Evolutionary conservation across 108 stramenopile species (phyloP).

Genomic region (Ochromonas danica): DNA sequence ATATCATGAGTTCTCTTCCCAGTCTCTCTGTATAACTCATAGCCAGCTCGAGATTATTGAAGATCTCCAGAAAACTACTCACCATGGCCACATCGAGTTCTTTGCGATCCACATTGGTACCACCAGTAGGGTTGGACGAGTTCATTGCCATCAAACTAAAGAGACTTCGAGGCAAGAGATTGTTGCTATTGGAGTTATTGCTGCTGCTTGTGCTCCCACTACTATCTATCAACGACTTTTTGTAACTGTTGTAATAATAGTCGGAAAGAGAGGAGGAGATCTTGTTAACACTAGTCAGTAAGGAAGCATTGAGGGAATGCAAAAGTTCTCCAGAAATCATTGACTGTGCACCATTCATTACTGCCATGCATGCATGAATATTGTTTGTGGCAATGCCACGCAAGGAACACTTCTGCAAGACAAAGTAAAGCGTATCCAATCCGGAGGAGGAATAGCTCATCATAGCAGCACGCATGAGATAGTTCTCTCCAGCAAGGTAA

Average conservation of each 20-base stretch:
- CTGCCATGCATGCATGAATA: neutral
- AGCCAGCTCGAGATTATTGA: conserved; percentile 19
- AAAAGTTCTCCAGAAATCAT: too few relatives aligned
- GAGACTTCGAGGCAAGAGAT: neutral
- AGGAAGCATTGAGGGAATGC: too few relatives aligned
- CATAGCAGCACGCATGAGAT: neutral
- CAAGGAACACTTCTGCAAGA: conserved; percentile 28
- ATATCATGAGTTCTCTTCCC: neutral
- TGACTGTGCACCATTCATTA: too few relatives aligned
- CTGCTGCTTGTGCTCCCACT: neutral
- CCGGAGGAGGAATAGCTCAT: too few relatives aligned
- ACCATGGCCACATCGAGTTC: neutral
- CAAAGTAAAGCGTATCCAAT: conserved; percentile 1
- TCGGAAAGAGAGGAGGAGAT: too few relatives aligned
- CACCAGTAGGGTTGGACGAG: neutral
- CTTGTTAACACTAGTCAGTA: too few relatives aligned
- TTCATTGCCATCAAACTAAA: neutral
- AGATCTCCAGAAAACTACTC: neutral
- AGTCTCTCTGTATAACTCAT: conserved; percentile 9
- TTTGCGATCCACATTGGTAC: neutral
- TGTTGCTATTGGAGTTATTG: neutral
- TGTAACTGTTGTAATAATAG: too few relatives aligned
- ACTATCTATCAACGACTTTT: neutral
- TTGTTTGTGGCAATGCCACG: conserved; percentile 24
- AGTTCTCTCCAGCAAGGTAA: conserved; percentile 25